Evolutionary conservation across 306 rosid species (phyloP).

Genomic region (Prunus dulcis): DNA sequence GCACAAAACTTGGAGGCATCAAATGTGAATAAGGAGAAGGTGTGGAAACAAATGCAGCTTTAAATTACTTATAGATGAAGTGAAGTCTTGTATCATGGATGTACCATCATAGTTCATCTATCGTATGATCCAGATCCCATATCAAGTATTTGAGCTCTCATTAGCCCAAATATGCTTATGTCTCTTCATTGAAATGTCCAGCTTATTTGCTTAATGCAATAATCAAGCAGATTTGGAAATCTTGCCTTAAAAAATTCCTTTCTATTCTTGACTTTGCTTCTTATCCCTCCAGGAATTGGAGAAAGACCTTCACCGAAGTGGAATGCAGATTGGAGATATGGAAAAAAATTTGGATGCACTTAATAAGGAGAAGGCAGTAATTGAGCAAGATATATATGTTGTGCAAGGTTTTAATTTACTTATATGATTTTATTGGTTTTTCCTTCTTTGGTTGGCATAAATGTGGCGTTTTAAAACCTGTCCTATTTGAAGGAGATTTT

Average conservation of each 20-base stretch:
- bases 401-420: conserved; percentile 41
- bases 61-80: neutral
- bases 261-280: neutral
- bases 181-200: neutral
- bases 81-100: neutral
- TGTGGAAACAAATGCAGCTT: neutral
- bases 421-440: neutral
- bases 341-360: neutral
- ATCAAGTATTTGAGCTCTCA: neutral
- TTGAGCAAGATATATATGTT: conserved; percentile 20
- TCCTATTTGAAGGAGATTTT: neutral
- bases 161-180: neutral
- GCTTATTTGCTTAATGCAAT: neutral
- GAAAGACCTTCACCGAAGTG: conserved; percentile 6
- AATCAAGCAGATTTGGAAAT: neutral
- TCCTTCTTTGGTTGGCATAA: neutral
- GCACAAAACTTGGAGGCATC: neutral
- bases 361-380: conserved; percentile 10
- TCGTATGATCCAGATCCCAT: neutral
- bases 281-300: conserved; percentile 30
- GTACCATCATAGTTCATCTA: neutral
- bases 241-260: neutral
- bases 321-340: neutral
- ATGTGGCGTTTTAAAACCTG: too few species aligned
- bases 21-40: conserved; percentile 14